Percentiles rank a stretch among this genome's conserved stretches.
These are phyloP conservation scores for Dioszegia hungarica DNA, from an alignment of 768 basidiomycete genomes.

Conservation along the genomic window DNA sequence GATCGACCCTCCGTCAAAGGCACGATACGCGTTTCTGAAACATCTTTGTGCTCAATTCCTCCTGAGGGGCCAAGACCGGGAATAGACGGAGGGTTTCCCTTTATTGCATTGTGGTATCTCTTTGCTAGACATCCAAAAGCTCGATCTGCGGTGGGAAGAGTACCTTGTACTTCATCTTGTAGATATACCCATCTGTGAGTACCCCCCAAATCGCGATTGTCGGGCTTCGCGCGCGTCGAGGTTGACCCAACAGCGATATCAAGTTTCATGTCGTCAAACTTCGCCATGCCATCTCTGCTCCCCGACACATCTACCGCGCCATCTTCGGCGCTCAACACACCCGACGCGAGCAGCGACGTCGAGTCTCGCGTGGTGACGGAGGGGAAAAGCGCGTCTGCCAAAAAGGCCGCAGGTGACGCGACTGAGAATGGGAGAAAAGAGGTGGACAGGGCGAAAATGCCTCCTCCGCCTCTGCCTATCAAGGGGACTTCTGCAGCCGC, in stretches of 20 bases:
- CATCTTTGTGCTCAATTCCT: not conserved
- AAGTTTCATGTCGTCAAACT: not conserved
- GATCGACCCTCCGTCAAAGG: no score
- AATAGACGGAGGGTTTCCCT: no score
- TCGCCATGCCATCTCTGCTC: not conserved
- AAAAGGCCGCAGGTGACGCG: not conserved
- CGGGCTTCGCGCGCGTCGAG: no score
- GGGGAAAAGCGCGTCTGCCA: not conserved
- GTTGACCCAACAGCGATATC: no score
- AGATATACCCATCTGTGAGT: no score
- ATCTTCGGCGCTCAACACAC: not conserved
- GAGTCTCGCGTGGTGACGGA: not conserved
- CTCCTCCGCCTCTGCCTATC: conserved; percentile 11
- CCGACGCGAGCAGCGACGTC: not conserved
- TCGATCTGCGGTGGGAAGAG: no score
- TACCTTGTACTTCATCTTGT: no score
- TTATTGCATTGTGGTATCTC: no score
- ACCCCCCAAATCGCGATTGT: no score
- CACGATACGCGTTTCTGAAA: not conserved
- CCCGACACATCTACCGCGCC: not conserved
- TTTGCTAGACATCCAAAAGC: no score
- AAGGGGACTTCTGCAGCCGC: not conserved
- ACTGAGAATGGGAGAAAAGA: not conserved
- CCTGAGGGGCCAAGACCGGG: not conserved
- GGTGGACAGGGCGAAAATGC: conserved; percentile 9